These are phyloP conservation scores for Hyaloscypha finlandica DNA, from an alignment of 495 filamentous ascomycete genomes.

Conservation along the genomic window DNA sequence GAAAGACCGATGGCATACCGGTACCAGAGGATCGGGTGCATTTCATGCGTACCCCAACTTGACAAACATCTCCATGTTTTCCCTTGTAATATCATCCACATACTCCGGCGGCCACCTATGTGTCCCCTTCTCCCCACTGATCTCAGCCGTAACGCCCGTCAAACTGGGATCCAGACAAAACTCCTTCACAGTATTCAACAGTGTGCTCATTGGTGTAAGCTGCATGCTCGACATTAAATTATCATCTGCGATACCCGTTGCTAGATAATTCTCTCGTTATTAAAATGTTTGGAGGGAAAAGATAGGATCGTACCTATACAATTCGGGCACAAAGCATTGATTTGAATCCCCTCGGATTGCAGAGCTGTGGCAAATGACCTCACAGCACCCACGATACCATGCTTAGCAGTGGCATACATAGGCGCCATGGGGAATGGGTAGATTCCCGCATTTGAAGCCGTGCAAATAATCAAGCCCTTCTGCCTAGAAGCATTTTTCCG, in stretches of 20 bases:
- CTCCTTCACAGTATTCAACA: slow-evolving; percentile 44
- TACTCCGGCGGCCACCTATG: slow-evolving; percentile 48
- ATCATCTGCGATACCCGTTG: slow-evolving; percentile 49
- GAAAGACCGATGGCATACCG: no score
- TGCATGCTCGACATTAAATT: slow-evolving; percentile 53
- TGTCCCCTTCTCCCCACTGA: slow-evolving; percentile 55
- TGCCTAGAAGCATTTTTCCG: slow-evolving; percentile 41
- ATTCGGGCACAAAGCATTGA: slow-evolving; percentile 56
- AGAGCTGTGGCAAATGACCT: slow-evolving; percentile 46
- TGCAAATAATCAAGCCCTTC: slow-evolving; percentile 55
- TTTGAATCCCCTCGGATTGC: slow-evolving; percentile 45
- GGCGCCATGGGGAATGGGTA: slow-evolving; percentile 59
- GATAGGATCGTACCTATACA: slow-evolving; percentile 43
- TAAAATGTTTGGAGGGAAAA: neutral
- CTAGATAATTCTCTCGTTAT: slow-evolving; percentile 32
- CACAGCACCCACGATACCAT: slow-evolving; percentile 52
- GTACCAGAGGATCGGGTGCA: no score
- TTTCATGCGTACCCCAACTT: slow-evolving; percentile 41
- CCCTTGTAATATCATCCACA: slow-evolving; percentile 52
- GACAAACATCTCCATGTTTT: slow-evolving; percentile 53
- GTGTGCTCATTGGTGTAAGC: slow-evolving; percentile 54
- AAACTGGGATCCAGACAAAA: slow-evolving; percentile 44
- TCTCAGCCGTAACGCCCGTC: slow-evolving; percentile 52
- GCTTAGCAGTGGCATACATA: slow-evolving; percentile 54
- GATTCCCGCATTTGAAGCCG: slow-evolving; percentile 56